Evolutionary conservation across 345 rosid genomes (phyloP).

Genomic region (Odontarrhena argentea): DNA sequence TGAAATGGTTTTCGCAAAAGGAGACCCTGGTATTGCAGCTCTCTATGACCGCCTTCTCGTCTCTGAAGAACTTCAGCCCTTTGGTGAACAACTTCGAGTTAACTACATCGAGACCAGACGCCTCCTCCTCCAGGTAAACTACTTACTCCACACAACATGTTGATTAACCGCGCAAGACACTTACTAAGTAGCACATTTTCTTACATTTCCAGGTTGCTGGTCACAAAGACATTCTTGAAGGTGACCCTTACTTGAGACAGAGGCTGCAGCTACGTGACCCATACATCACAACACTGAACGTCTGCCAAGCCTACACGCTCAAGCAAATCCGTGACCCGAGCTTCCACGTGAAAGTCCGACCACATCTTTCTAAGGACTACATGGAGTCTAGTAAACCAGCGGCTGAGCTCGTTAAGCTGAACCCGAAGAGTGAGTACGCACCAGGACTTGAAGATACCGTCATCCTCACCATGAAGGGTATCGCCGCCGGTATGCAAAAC

Average conservation of each 20-base stretch:
- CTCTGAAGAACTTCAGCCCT: conserved; percentile 65
- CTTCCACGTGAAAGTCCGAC: conserved; percentile 70
- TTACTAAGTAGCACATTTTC: background rate
- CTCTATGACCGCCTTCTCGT: conserved; percentile 88
- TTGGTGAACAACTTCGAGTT: conserved; percentile 72
- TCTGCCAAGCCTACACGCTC: conserved; percentile 87
- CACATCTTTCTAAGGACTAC: conserved; percentile 72
- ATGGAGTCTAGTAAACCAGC: conserved; percentile 75
- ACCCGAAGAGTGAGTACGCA: conserved; percentile 47
- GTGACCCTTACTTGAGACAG: conserved; percentile 92
- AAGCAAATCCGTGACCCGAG: conserved; percentile 80
- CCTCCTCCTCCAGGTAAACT: conserved; percentile 81
- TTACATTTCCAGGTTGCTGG: conserved; percentile 59
- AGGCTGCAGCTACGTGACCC: conserved; percentile 91
- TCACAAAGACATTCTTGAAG: conserved; percentile 89
- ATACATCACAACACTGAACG: conserved; percentile 88
- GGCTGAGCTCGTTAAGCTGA: conserved; percentile 57
- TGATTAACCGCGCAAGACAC: background rate
- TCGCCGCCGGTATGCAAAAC: conserved; percentile 95
- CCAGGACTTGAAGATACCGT: conserved; percentile 94
- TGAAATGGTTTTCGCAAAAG: conserved; percentile 99
- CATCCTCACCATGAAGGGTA: conserved; percentile 97
- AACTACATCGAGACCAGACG: conserved; percentile 72
- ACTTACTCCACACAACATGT: conserved; percentile 3
- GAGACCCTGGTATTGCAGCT: conserved; percentile 93